phyloP scores from a whole-genome alignment of 352 stramenopile species.

The Globisporangium cederbergense region DNA sequence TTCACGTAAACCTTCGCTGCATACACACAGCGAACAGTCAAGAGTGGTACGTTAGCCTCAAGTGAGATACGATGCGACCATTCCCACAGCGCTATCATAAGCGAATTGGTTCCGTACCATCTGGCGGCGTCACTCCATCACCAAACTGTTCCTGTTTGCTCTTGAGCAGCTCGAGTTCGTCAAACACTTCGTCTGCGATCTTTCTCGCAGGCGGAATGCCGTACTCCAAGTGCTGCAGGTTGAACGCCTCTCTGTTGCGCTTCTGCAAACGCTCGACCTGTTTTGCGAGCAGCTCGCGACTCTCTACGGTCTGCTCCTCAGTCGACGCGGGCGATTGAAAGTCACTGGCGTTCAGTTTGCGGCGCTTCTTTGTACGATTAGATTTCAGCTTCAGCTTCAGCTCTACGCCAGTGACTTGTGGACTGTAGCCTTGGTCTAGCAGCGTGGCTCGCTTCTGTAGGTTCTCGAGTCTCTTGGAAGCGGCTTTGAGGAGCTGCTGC shows the following conservation, averaged over 20 bases:
- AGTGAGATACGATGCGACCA: neutral
- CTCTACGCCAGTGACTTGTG: neutral
- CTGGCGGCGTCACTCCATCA: neutral
- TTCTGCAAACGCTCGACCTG: constrained; percentile 27
- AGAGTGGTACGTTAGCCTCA: neutral
- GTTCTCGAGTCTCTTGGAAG: constrained; percentile 17
- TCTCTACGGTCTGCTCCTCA: neutral
- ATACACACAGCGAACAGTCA: neutral
- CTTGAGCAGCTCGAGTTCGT: constrained; percentile 19
- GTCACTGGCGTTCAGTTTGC: neutral
- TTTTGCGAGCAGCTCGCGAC: constrained; percentile 17
- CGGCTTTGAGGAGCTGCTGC: constrained; percentile 21
- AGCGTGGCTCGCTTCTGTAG: constrained; percentile 20
- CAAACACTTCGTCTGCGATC: constrained; percentile 38
- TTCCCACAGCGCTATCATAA: neutral
- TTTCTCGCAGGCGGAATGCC: constrained; percentile 32
- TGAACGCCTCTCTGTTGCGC: constrained; percentile 37
- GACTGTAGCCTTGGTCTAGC: neutral
- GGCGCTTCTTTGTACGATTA: neutral
- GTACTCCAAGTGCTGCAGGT: constrained; percentile 52
- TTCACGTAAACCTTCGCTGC: constrained; percentile 3
- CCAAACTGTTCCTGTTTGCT: constrained; percentile 14
- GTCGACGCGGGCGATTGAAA: neutral
- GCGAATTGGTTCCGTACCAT: neutral
- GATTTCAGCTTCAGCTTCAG: neutral